phyloP scores from a whole-genome alignment of 148 eudicot species.

The Rhododendron henanense region DNA sequence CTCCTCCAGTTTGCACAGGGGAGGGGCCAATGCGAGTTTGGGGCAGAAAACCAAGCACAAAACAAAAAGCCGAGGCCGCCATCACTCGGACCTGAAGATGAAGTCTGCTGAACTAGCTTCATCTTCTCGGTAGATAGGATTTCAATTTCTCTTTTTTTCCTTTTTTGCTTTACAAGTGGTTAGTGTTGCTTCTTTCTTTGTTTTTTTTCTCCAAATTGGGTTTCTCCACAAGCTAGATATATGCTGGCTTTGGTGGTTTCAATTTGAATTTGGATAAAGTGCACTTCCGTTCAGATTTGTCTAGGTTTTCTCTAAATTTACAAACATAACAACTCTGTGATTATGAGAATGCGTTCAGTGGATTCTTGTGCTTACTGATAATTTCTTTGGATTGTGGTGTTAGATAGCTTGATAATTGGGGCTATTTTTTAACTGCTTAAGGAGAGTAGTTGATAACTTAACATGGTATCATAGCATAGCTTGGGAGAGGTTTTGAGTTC shows the following conservation, averaged over 20 bases:
- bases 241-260: background rate
- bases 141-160: background rate
- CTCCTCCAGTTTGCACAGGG: constrained; percentile 22
- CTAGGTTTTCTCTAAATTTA: background rate
- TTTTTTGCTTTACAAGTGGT: background rate
- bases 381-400: background rate
- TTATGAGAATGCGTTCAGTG: background rate
- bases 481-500: background rate
- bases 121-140: constrained; percentile 5
- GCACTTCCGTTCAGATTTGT: background rate
- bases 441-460: background rate
- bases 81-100: constrained; percentile 22
- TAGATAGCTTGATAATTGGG: background rate
- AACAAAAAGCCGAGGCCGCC: constrained; percentile 31
- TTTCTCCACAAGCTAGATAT: background rate
- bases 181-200: background rate
- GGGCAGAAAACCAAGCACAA: constrained; percentile 40
- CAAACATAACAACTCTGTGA: background rate
- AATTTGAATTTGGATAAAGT: background rate
- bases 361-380: background rate
- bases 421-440: background rate
- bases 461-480: background rate
- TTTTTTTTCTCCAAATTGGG: background rate
- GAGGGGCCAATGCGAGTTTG: constrained; percentile 20
- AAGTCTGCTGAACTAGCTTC: constrained; percentile 14